Conservation (phyloP, 139 green algal species). For the Tetraselmis striata region DNA sequence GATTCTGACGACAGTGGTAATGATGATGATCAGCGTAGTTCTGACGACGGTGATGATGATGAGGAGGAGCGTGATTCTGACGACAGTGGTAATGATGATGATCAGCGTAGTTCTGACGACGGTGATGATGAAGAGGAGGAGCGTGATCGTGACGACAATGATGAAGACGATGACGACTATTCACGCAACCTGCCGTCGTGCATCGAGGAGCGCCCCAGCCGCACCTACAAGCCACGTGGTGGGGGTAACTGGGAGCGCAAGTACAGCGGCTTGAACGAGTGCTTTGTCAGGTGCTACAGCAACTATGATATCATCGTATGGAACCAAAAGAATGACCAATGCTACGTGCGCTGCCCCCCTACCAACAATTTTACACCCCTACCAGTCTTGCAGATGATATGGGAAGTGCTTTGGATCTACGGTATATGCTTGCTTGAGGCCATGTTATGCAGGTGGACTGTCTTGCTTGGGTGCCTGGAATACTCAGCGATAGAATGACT, state of each 20-base stretch:
- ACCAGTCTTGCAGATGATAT: no score
- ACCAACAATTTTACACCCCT: no score
- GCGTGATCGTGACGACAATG: neutral
- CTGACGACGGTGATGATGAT: neutral
- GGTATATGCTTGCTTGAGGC: no score
- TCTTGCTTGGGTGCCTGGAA: no score
- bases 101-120: no score
- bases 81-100: no score
- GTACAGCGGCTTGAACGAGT: neutral
- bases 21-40: neutral
- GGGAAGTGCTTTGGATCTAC: no score
- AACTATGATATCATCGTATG: neutral
- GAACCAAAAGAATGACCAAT: neutral
- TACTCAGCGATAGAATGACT: no score
- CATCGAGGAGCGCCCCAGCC: neutral
- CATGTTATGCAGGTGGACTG: no score
- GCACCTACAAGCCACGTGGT: neutral
- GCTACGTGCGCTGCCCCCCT: neutral
- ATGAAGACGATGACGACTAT: neutral
- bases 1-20: neutral
- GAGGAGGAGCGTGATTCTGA: no score
- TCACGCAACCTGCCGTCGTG: neutral
- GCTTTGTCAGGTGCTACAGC: neutral
- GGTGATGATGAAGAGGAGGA: no score
- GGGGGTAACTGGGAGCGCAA: neutral